These are phyloP conservation scores for Cytospora mali DNA, from an alignment of 2,329 filamentous ascomycete species.

Conservation along the genomic window DNA sequence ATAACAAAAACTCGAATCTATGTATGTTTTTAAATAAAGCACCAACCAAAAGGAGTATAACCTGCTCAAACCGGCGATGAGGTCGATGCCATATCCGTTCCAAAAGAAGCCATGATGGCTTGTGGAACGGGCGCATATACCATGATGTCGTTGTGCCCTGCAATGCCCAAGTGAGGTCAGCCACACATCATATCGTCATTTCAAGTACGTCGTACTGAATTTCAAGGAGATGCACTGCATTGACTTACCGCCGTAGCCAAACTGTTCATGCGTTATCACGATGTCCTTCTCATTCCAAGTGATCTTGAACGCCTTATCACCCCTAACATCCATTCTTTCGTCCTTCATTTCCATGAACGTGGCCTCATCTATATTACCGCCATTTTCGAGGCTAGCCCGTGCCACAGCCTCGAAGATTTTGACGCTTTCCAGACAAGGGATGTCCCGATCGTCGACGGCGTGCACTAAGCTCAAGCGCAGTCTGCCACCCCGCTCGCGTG, in stretches of 20 bases:
- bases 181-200: not conserved
- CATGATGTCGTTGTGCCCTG: slow-evolving; percentile 72
- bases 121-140: slow-evolving; percentile 65
- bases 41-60: not conserved
- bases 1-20: not conserved
- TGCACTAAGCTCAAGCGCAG: slow-evolving; percentile 76
- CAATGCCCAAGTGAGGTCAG: slow-evolving; percentile 13
- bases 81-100: not conserved
- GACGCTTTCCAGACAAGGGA: slow-evolving; percentile 72
- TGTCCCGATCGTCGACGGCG: slow-evolving; percentile 79
- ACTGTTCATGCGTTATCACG: slow-evolving; percentile 56
- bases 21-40: too few species aligned
- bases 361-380: slow-evolving; percentile 44
- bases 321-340: slow-evolving; percentile 46
- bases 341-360: slow-evolving; percentile 42
- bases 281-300: slow-evolving; percentile 49
- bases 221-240: not conserved
- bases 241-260: slow-evolving; percentile 56
- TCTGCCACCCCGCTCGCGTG: slow-evolving; percentile 45
- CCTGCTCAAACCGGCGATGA: slow-evolving; percentile 1
- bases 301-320: slow-evolving; percentile 52
- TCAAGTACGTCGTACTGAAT: not conserved
- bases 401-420: slow-evolving; percentile 64
- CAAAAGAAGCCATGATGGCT: slow-evolving; percentile 53
- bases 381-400: slow-evolving; percentile 48